These are phyloP conservation scores for Ascoidea asiatica DNA, from an alignment of 805 yeast genomes.

Conservation along the genomic window DNA sequence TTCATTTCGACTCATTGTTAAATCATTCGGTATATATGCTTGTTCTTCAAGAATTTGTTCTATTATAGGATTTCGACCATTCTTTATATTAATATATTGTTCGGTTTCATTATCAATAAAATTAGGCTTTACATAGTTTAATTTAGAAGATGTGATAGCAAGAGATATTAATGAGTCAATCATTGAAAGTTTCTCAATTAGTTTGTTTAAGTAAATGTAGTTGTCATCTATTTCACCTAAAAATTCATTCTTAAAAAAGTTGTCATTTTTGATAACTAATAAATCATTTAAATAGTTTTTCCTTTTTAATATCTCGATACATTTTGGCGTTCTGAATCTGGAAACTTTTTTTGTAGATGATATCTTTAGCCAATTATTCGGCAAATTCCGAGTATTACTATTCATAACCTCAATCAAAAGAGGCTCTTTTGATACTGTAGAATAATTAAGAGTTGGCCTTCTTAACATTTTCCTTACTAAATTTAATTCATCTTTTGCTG, in stretches of 20 bases:
- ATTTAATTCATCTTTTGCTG: constrained; percentile 39
- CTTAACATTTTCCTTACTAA: constrained; percentile 30
- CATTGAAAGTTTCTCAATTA: constrained; percentile 34
- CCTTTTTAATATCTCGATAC: constrained; percentile 34
- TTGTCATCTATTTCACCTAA: constrained; percentile 22
- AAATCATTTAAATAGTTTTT: constrained; percentile 50
- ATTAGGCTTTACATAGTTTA: constrained; percentile 35
- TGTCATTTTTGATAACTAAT: constrained; percentile 31
- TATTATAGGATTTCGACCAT: constrained; percentile 57
- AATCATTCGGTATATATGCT: constrained; percentile 54
- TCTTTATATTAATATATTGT: constrained; percentile 33
- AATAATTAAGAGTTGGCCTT: constrained; percentile 43
- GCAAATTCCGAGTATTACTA: constrained; percentile 40
- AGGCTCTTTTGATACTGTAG: constrained; percentile 48
- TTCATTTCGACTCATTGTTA: constrained; percentile 29
- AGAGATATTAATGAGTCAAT: constrained; percentile 61
- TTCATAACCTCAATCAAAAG: constrained; percentile 68
- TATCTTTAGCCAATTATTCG: constrained; percentile 65
- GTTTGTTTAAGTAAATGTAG: constrained; percentile 23
- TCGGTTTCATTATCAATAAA: constrained; percentile 23
- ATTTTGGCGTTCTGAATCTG: constrained; percentile 57
- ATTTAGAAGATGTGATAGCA: constrained; percentile 39
- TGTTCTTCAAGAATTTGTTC: constrained; percentile 29
- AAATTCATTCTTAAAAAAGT: constrained; percentile 28
- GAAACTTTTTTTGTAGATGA: constrained; percentile 57